These are phyloP conservation scores for Ophiocordyceps camponoti-floridani DNA, from an alignment of 2,329 filamentous ascomycete genomes.

Conservation along the genomic window DNA sequence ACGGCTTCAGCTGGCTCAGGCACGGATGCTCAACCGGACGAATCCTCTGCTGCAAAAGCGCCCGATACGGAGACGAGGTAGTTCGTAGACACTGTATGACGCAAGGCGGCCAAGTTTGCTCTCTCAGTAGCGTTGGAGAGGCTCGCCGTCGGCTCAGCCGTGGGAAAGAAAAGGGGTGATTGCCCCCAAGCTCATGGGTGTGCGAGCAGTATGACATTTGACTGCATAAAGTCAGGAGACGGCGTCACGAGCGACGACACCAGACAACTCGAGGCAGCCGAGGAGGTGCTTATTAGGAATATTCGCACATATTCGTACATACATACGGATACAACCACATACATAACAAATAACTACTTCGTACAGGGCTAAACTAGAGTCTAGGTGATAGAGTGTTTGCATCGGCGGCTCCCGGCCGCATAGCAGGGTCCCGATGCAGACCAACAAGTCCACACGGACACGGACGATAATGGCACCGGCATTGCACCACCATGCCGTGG, in stretches of 20 bases:
- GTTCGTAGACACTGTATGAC: not conserved
- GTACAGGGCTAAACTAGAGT: not conserved
- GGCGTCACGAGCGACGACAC: too few species aligned
- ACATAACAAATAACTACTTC: too few species aligned
- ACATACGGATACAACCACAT: too few species aligned
- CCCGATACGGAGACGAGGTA: not conserved
- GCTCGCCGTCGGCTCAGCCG: not conserved
- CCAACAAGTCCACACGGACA: too few species aligned
- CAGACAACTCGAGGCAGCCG: too few species aligned
- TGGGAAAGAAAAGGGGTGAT: not conserved
- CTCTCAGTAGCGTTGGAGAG: not conserved
- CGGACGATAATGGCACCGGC: not conserved
- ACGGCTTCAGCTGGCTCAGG: not conserved
- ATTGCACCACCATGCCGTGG: slow-evolving; percentile 1
- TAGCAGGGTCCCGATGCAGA: not conserved
- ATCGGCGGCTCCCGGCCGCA: slow-evolving; percentile 1
- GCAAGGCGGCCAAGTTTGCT: not conserved
- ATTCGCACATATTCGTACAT: too few species aligned
- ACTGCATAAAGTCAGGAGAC: too few species aligned
- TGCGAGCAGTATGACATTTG: not conserved
- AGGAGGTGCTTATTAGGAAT: too few species aligned
- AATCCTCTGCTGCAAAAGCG: not conserved
- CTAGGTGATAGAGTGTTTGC: not conserved
- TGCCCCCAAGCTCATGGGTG: not conserved
- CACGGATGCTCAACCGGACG: not conserved